These are phyloP conservation scores for Lanmaoa pseudosensibilis DNA, from an alignment of 768 basidiomycete species.

Conservation along the genomic window DNA sequence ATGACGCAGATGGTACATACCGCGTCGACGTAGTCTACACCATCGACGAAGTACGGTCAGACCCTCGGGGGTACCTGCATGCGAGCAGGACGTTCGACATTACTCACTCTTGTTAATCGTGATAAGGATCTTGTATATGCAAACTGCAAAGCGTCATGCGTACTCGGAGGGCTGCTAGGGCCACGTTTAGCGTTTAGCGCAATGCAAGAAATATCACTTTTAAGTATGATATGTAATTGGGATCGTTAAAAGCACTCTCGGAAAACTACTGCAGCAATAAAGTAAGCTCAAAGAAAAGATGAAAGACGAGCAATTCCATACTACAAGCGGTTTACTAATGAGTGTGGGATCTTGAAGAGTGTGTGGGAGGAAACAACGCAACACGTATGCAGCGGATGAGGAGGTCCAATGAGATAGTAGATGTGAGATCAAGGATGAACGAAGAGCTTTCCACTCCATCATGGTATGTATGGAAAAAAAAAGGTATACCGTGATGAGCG, in stretches of 20 bases:
- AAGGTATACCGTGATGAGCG: conserved; percentile 26
- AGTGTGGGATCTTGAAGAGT: conserved; percentile 11
- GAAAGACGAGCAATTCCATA: conserved; percentile 22
- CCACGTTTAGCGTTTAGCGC: not conserved
- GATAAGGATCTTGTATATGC: not conserved
- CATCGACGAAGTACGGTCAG: conserved; percentile 57
- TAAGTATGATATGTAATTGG: conserved; percentile 15
- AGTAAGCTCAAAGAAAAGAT: conserved; percentile 18
- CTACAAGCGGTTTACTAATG: conserved; percentile 28
- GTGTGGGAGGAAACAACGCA: conserved; percentile 5
- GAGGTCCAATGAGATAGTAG: conserved; percentile 16
- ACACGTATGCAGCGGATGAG: conserved; percentile 11
- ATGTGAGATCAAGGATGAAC: conserved; percentile 17
- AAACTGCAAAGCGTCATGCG: not conserved
- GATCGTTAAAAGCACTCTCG: conserved; percentile 8
- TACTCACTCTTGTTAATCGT: not conserved
- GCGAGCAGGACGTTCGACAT: conserved; percentile 22
- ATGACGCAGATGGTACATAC: conserved; percentile 42
- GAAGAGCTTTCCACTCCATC: conserved; percentile 22
- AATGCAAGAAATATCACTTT: conserved; percentile 11
- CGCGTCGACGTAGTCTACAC: conserved; percentile 48
- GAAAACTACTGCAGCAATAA: conserved; percentile 25
- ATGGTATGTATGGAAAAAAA: conserved; percentile 18
- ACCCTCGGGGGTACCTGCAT: conserved; percentile 37
- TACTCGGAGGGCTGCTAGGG: not conserved